Evolutionary conservation across 805 yeast genomes (phyloP), one percentile per base, ranked within the genome.

Genomic region (Osmozyma mogii): DNA sequence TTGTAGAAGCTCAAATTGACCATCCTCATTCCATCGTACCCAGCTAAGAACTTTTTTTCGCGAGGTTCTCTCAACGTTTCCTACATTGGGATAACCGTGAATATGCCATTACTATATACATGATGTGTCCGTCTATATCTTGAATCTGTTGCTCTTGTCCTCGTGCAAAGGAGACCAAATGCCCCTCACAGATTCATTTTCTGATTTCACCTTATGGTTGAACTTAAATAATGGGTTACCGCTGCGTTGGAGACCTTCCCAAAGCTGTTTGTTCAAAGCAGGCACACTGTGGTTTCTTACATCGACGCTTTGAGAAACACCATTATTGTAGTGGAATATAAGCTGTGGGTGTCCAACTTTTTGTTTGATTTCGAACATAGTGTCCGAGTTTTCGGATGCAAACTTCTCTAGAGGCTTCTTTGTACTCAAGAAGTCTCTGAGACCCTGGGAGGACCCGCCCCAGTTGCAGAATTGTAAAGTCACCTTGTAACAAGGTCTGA

Each of bases 141-240:
- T 56, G 39, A 54, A 61, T 45, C 70, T 61, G 38, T 56, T 40
- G n/a, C 43, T 50, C 49, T 61, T 63, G 23, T 54, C 50, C 29
- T 72, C 79, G 50, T 88, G 96, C 65, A 89, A 68, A 35, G 98
- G 98, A 26, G 96, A 87, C 98, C 98, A 92, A 28, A 92, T 70
- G 49, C 98, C 98, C 68, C 98, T 81, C 11, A 89, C 87, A 33
- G 94, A 77, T 31, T 70, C 72, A 52, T 89, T 92, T 38, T 70
- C 58, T 24, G 94, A 79, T 55, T 76, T 72, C 20, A 92, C 97
- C 47, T 57, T 61, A 34, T 84, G 80, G 50, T 83, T 77, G 43
- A 65, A 75, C 54, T 81, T 81, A 44, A 69, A 61, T 46, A 71
- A 68, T 8, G 51, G 47, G 47, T 75, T 77, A 29, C 96, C 96